These are phyloP conservation scores for Leptomonas pyrrhocoris DNA, from an alignment of 208 protist species.

Conservation along the genomic window DNA sequence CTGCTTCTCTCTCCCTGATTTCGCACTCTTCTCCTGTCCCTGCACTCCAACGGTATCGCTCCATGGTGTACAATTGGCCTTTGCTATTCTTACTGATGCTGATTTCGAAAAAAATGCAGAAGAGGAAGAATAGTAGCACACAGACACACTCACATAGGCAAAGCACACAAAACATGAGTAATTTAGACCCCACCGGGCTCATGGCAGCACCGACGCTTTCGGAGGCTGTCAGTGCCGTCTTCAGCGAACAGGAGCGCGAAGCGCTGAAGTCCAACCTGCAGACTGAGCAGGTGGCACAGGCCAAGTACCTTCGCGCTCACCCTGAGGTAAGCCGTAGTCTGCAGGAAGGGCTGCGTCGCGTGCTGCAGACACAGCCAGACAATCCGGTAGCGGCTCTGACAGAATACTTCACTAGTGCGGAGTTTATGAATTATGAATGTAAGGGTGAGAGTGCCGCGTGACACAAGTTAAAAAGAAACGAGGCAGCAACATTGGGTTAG, in stretches of 20 bases:
- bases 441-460: conserved; percentile 1
- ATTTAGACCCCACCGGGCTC: neutral
- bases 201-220: conserved; percentile 50
- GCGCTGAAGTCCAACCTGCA: conserved; percentile 61
- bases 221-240: conserved; percentile 64
- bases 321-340: conserved; percentile 76
- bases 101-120: no score
- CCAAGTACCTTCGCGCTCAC: conserved; percentile 82
- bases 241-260: conserved; percentile 64
- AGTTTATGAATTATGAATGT: conserved; percentile 22
- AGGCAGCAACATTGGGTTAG: no score
- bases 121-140: no score
- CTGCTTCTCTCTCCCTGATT: no score
- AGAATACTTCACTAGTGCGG: conserved; percentile 46
- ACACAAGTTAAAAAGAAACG: no score
- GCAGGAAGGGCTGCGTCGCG: conserved; percentile 46
- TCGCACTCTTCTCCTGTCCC: no score
- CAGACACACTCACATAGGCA: no score
- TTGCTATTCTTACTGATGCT: no score
- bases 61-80: no score
- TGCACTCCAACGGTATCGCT: no score
- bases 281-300: conserved; percentile 71
- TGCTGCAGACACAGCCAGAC: conserved; percentile 62
- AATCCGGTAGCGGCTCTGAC: conserved; percentile 65
- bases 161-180: conserved; percentile 15